Percentiles rank a stretch among this genome's conserved stretches.
Evolutionary conservation across 768 basidiomycete species (phyloP).

Genomic region (Wakefieldia striispora): DNA sequence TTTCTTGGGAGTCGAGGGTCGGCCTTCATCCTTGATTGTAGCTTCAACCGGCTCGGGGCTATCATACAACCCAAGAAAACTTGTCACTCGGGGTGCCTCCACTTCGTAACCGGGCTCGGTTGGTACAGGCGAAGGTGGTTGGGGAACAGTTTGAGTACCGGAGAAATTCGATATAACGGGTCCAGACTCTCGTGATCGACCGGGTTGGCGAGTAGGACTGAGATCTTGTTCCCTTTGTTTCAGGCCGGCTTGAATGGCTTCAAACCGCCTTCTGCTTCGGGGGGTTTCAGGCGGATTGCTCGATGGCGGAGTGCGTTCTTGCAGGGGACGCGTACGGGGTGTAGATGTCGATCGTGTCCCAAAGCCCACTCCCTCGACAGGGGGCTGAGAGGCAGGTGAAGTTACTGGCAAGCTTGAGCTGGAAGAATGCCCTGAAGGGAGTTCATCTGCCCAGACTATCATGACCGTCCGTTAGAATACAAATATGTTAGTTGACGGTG

Average conservation of each 20-base stretch:
- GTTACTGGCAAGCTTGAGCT: neutral
- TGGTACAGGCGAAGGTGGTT: slow-evolving; percentile 26
- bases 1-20: slow-evolving; percentile 26
- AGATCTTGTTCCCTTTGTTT: slow-evolving; percentile 13
- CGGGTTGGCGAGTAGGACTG: slow-evolving; percentile 6
- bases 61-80: slow-evolving; percentile 24
- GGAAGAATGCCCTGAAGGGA: slow-evolving; percentile 2
- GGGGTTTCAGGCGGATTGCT: slow-evolving; percentile 3
- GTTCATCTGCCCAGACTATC: slow-evolving; percentile 36
- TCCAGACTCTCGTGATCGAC: slow-evolving; percentile 5
- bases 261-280: slow-evolving; percentile 9
- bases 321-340: neutral
- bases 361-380: neutral
- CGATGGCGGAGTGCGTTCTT: neutral
- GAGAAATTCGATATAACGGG: neutral
- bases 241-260: slow-evolving; percentile 18
- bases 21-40: slow-evolving; percentile 11
- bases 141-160: slow-evolving; percentile 3
- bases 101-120: slow-evolving; percentile 24
- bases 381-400: neutral
- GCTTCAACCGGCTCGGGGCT: slow-evolving; percentile 10
- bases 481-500: neutral
- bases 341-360: neutral
- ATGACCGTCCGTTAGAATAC: neutral
- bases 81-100: slow-evolving; percentile 13